Evolutionary conservation across 164 flowering plant species (phyloP).

Genomic region (Cinnamomum micranthum): DNA sequence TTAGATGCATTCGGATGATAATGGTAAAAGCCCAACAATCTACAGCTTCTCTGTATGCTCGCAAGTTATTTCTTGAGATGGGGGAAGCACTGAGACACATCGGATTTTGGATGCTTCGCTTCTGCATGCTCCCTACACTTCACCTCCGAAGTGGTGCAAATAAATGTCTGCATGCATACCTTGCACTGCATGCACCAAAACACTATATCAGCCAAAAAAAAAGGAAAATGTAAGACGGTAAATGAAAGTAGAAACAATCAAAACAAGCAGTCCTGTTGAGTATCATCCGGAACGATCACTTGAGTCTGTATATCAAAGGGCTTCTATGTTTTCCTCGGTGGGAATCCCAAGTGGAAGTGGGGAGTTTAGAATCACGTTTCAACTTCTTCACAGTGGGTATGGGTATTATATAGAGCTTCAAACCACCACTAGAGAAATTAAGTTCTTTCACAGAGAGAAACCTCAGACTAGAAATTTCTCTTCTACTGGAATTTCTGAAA

Average conservation of each 20-base stretch:
- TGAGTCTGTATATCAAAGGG: too few relatives aligned
- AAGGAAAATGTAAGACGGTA: background rate
- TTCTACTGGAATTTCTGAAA: too few relatives aligned
- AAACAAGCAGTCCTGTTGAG: too few relatives aligned
- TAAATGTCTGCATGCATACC: slow-evolving; percentile 73
- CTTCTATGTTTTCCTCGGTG: too few relatives aligned
- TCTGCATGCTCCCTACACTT: slow-evolving; percentile 95
- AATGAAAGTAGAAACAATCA: background rate
- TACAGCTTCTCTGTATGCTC: background rate
- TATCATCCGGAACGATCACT: too few relatives aligned
- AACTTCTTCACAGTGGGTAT: too few relatives aligned
- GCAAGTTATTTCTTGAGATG: slow-evolving; percentile 61
- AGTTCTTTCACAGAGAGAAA: too few relatives aligned
- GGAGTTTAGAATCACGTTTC: too few relatives aligned
- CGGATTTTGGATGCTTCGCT: slow-evolving; percentile 82
- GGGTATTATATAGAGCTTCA: too few relatives aligned
- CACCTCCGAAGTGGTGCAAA: slow-evolving; percentile 53
- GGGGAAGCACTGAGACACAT: slow-evolving; percentile 60
- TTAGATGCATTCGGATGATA: background rate
- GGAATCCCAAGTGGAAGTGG: too few relatives aligned
- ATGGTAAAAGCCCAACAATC: background rate
- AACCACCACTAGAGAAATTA: too few relatives aligned
- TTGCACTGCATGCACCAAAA: slow-evolving; percentile 61
- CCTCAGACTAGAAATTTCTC: too few relatives aligned
- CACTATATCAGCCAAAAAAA: background rate